A percentile compares a stretch with the other conserved stretches of the same genome.
These are phyloP conservation scores for Oryza glumipatula DNA, from an alignment of 176 grass and related monocot genomes.

Conservation along the genomic window DNA sequence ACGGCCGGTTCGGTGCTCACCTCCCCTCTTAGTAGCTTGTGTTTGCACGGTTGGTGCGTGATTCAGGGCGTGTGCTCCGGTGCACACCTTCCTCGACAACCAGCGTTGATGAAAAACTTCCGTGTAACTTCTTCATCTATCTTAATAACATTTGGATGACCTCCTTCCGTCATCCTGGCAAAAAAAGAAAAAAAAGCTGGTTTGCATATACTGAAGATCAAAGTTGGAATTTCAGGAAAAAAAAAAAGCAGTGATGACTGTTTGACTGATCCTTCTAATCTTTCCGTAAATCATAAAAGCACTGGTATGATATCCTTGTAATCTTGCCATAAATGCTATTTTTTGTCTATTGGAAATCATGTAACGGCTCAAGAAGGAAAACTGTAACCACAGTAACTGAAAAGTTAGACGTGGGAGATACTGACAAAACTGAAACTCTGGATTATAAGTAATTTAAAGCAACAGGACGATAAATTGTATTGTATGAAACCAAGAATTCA, in stretches of 20 bases:
- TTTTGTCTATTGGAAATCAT: not conserved
- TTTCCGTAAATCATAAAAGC: not conserved
- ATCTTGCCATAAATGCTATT: not conserved
- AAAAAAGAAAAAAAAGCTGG: too few species aligned
- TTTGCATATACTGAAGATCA: not conserved
- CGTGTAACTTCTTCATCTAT: too few species aligned
- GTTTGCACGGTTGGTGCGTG: too few species aligned
- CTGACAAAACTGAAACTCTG: not conserved
- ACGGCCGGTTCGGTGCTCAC: too few species aligned
- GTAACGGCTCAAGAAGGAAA: not conserved
- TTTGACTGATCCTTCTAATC: not conserved
- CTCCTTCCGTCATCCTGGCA: too few species aligned
- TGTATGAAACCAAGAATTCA: not conserved
- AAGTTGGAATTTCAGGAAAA: not conserved
- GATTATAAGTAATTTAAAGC: not conserved
- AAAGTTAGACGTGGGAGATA: not conserved
- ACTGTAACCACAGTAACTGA: not conserved
- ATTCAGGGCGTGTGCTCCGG: too few species aligned
- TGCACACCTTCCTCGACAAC: too few species aligned
- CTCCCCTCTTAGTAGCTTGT: too few species aligned
- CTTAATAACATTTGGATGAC: too few species aligned
- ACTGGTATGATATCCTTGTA: too few species aligned
- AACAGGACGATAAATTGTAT: not conserved
- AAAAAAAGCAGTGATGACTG: not conserved
- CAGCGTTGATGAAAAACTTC: too few species aligned